phyloP scores from a whole-genome alignment of 1,284 basidiomycete genomes.

The Vanrija sp. region DNA sequence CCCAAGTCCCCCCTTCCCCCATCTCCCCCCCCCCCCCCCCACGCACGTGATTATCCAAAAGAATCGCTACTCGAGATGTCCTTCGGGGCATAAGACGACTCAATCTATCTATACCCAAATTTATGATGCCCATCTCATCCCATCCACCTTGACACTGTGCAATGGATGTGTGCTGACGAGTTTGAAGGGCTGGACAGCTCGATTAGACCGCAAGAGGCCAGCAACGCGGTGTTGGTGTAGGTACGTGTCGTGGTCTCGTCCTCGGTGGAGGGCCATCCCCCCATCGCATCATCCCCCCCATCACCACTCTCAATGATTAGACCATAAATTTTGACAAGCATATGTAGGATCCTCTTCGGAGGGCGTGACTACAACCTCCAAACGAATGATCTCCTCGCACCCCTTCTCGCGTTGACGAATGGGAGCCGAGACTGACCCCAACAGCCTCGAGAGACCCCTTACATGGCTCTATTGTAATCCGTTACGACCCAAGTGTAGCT shows the following conservation, averaged over 20 bases:
- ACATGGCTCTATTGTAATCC: background rate
- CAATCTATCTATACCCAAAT: conserved; percentile 48
- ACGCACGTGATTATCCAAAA: conserved; percentile 41
- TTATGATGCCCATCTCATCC: conserved; percentile 18
- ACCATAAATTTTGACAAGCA: conserved; percentile 42
- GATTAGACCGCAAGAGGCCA: no score
- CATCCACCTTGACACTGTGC: background rate
- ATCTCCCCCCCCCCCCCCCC: background rate
- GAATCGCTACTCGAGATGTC: conserved; percentile 49
- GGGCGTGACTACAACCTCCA: conserved; percentile 38
- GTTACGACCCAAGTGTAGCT: background rate
- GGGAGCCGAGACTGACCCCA: background rate
- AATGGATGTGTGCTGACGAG: background rate
- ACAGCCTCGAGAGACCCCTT: no score
- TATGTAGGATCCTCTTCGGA: conserved; percentile 47
- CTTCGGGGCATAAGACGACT: conserved; percentile 40
- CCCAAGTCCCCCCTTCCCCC: background rate
- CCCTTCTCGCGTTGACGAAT: background rate
- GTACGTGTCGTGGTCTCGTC: background rate
- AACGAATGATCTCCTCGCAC: background rate
- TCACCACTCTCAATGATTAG: conserved; percentile 33
- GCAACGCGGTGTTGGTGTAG: background rate
- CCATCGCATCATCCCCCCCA: conserved; percentile 1
- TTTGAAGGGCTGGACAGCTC: background rate
- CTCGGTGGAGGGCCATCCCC: background rate